phyloP scores from a whole-genome alignment of 2,329 filamentous ascomycete species.

The Lachnellula hyalina region DNA sequence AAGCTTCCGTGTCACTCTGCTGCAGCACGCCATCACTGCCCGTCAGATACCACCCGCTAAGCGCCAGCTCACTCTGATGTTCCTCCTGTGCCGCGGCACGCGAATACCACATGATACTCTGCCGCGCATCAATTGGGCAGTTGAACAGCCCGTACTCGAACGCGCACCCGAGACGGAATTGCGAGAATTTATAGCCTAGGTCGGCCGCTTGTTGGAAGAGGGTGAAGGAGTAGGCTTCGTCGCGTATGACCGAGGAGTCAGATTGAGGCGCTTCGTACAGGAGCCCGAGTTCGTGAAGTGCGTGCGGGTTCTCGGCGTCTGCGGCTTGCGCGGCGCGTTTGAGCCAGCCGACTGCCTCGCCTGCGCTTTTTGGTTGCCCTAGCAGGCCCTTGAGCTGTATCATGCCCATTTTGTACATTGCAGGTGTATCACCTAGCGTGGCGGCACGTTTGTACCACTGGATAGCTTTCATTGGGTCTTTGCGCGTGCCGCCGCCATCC shows the following conservation, averaged over 20 bases:
- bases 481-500: slow-evolving; percentile 86
- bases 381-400: slow-evolving; percentile 88
- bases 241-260: slow-evolving; percentile 65
- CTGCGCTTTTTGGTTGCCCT: slow-evolving; percentile 75
- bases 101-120: slow-evolving; percentile 91
- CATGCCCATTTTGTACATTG: slow-evolving; percentile 99
- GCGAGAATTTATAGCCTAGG: slow-evolving; percentile 90
- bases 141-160: slow-evolving; percentile 87
- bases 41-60: slow-evolving; percentile 92
- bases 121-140: slow-evolving; percentile 73
- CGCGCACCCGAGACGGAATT: slow-evolving; percentile 81
- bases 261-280: slow-evolving; percentile 49
- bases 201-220: slow-evolving; percentile 83
- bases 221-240: slow-evolving; percentile 74
- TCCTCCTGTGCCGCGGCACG: slow-evolving; percentile 87
- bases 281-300: slow-evolving; percentile 79
- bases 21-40: slow-evolving; percentile 81
- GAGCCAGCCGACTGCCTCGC: slow-evolving; percentile 86
- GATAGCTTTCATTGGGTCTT: slow-evolving; percentile 87
- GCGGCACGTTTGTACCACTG: slow-evolving; percentile 98
- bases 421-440: slow-evolving; percentile 80
- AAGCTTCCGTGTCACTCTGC: slow-evolving; percentile 93
- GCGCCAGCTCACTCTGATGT: slow-evolving; percentile 81
- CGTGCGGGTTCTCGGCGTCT: slow-evolving; percentile 86
- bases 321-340: slow-evolving; percentile 88